These are phyloP conservation scores for Venustampulla echinocandica DNA, from an alignment of 495 filamentous ascomycete genomes.

Conservation along the genomic window DNA sequence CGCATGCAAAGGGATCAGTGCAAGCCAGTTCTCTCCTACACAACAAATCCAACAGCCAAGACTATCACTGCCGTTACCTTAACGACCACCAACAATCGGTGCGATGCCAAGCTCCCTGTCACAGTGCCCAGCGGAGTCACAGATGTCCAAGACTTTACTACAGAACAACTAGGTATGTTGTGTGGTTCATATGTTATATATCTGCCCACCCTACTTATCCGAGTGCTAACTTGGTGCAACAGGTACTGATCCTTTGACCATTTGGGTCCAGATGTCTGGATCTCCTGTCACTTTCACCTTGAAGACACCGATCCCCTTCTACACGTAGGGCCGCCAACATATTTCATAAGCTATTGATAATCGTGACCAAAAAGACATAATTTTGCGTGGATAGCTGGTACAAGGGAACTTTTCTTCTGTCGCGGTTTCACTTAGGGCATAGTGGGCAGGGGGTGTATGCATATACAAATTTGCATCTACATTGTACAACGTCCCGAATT, in stretches of 20 bases:
- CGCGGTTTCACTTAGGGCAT: neutral
- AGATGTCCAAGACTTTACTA: constrained; percentile 34
- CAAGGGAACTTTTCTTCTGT: neutral
- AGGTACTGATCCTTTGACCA: constrained; percentile 47
- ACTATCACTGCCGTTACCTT: constrained; percentile 45
- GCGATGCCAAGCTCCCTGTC: constrained; percentile 44
- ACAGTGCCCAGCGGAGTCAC: constrained; percentile 42
- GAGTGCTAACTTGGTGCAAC: neutral
- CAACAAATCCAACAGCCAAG: constrained; percentile 24
- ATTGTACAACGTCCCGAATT: neutral
- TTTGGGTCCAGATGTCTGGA: constrained; percentile 36
- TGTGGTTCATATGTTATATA: neutral
- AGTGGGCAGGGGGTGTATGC: neutral
- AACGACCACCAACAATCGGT: constrained; percentile 37
- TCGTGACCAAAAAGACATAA: neutral
- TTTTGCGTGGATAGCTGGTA: neutral
- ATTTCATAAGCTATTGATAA: neutral
- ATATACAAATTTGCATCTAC: neutral
- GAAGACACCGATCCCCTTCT: neutral
- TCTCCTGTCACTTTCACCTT: neutral
- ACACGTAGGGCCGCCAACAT: neutral
- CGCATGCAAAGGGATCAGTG: constrained; percentile 49
- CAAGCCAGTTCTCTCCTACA: constrained; percentile 36
- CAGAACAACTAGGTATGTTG: constrained; percentile 39
- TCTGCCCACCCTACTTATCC: neutral